Evolutionary conservation across 768 basidiomycete species (phyloP), one percentile per base, ranked within the genome.

Genomic region (Obba rivulosa): DNA sequence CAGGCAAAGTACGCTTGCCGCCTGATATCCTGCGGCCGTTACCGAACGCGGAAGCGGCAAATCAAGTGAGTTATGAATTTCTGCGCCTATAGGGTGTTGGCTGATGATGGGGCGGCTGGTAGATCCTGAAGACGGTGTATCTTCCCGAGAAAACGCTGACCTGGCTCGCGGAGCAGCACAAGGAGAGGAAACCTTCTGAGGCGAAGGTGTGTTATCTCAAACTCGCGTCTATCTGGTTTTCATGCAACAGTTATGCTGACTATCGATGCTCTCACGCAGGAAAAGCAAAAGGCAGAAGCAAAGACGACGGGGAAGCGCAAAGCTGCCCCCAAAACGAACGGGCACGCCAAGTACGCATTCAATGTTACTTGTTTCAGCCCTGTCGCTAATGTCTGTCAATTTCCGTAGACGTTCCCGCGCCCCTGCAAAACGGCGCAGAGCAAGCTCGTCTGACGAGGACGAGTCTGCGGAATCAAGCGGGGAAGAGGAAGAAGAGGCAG

Each of bases 1-100:
- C 91, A 1, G 88, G 85, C 5, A 86, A 86, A 60, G 66, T 94
- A 38, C 78, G 79, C 54, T 65, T 97, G 17, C 95, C 93, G 0
- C 61, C 73, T 13, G 93, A 96, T 62, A 89, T 96, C 41, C 76
- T 98, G 51, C 77, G 81, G 23, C 69, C 83, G 2, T 69, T 93
- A 41, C 81, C 85, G 1, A 81, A 67, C 54, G 63, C 76, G 2
- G 89, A 87, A 38, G 78, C 78, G 0, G 78, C 78, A 1, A 80
- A 80, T 49, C 74, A 83, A 76, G 89, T 81, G 39, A 41, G 60
- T 47, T 18, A 28, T 36, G 36, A 13, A 37, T 21, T 42, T 20
- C 17, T 22, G 38, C 11, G 18, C 38, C 17, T 16, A 41, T 24
- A n/a, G 16, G 28, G 17, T 5, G 4, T 31, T 9, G 28, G 40